Percentiles rank a stretch among this genome's conserved stretches.
Evolutionary conservation across 2,329 filamentous ascomycete genomes (phyloP).

Genomic region (Ceratocystis harringtonii): DNA sequence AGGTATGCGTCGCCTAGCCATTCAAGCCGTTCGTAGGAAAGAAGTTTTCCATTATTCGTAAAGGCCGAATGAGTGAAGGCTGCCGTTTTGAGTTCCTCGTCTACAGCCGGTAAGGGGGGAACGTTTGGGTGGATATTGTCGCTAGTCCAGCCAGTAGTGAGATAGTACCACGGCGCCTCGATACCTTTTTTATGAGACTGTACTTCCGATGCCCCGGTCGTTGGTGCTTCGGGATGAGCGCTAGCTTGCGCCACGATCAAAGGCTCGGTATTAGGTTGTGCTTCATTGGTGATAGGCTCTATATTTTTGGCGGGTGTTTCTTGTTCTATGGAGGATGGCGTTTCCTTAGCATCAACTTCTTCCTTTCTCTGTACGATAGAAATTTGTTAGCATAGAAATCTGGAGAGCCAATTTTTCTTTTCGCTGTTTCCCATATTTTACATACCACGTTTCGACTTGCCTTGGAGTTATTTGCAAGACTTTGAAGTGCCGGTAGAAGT

Average conservation of each 20-base stretch:
- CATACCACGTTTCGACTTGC: conserved; percentile 7
- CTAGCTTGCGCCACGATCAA: background rate
- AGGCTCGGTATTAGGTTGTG: background rate
- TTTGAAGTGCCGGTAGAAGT: conserved; percentile 23
- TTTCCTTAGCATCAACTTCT: background rate
- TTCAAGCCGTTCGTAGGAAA: conserved; percentile 69
- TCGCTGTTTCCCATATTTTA: background rate
- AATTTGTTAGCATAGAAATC: background rate
- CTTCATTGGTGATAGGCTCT: background rate
- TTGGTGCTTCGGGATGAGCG: background rate
- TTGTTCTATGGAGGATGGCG: background rate
- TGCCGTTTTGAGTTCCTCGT: conserved; percentile 43
- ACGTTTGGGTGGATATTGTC: conserved; percentile 33
- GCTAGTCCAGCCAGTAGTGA: conserved; percentile 35
- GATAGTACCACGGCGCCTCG: conserved; percentile 19
- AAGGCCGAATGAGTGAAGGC: conserved; percentile 53
- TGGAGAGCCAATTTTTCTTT: background rate
- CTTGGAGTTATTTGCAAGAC: conserved; percentile 16
- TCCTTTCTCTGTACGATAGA: background rate
- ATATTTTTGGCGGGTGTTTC: background rate
- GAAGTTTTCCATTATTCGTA: conserved; percentile 22
- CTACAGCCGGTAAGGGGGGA: conserved; percentile 48
- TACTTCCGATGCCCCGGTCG: background rate
- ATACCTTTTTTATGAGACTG: conserved; percentile 7
- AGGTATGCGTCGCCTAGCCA: conserved; percentile 81